Conservation (phyloP, 169 alveolate species). For the Eimeria praecox region DNA sequence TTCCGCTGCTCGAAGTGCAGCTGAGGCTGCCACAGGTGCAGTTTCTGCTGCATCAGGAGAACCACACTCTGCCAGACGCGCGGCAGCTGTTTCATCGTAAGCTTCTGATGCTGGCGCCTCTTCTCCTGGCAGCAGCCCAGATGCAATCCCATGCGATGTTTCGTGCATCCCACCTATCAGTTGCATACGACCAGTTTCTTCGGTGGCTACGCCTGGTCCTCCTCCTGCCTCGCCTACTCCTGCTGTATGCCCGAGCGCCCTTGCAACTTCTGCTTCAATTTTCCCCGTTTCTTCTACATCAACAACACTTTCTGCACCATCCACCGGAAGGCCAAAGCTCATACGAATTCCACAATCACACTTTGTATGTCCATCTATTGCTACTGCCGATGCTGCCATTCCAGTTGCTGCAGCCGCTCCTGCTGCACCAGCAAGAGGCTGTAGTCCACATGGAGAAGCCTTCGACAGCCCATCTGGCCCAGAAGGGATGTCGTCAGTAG, state of each 20-base stretch:
- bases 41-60: not conserved
- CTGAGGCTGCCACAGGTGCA: not conserved
- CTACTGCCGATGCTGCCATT: not conserved
- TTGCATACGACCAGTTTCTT: not conserved
- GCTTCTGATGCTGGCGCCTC: conserved; percentile 2
- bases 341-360: not conserved
- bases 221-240: not conserved
- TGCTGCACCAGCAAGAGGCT: not conserved
- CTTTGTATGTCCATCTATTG: not conserved
- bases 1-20: not conserved
- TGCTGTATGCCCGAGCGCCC: not conserved
- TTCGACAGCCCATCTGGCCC: not conserved
- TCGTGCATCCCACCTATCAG: not conserved
- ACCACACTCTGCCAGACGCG: not conserved
- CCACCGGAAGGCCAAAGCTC: not conserved
- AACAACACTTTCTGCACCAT: not conserved
- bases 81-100: not conserved
- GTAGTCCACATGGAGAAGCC: not conserved
- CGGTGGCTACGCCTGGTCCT: conserved; percentile 4
- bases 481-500: not conserved
- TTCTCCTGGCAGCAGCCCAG: not conserved
- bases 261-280: not conserved
- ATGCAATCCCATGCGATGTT: not conserved
- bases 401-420: not conserved
- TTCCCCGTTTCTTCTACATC: not conserved